Percentiles rank a stretch among this genome's conserved stretches.
Evolutionary conservation across 148 eudicot species (phyloP).

Genomic region (Nyssa sinensis): DNA sequence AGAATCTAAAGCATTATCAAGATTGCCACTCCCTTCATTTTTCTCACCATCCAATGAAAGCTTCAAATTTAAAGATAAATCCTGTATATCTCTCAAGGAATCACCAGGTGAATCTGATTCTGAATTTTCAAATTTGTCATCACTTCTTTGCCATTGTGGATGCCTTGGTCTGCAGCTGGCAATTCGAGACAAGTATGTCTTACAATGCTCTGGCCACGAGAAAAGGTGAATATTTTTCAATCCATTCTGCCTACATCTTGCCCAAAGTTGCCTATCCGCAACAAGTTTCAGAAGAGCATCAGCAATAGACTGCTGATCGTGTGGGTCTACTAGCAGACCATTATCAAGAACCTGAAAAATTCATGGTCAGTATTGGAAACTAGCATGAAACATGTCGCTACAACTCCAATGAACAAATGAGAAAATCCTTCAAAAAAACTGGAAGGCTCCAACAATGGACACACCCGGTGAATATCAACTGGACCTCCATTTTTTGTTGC

Average conservation of each 20-base stretch:
- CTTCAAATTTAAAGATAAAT: constrained; percentile 81
- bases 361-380: too few relatives aligned
- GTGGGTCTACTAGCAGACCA: constrained; percentile 94
- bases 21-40: constrained; percentile 42
- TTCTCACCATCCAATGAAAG: constrained; percentile 88
- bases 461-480: constrained; percentile 91
- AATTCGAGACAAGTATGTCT: constrained; percentile 71
- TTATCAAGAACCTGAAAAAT: constrained; percentile 76
- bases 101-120: constrained; percentile 94
- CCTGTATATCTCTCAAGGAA: constrained; percentile 89
- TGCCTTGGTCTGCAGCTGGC: constrained; percentile 87
- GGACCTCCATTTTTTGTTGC: constrained; percentile 99
- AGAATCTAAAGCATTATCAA: constrained; percentile 33
- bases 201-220: constrained; percentile 97
- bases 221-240: constrained; percentile 88
- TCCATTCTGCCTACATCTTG: constrained; percentile 81
- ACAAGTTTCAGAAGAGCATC: constrained; percentile 91
- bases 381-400: too few relatives aligned
- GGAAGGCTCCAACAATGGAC: too few relatives aligned
- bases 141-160: constrained; percentile 76
- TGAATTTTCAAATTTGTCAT: constrained; percentile 54
- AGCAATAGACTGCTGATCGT: constrained; percentile 86
- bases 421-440: too few relatives aligned
- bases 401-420: too few relatives aligned
- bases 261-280: constrained; percentile 89